These are phyloP conservation scores for Tilletia indica DNA, from an alignment of 1,284 basidiomycete species.

Conservation along the genomic window DNA sequence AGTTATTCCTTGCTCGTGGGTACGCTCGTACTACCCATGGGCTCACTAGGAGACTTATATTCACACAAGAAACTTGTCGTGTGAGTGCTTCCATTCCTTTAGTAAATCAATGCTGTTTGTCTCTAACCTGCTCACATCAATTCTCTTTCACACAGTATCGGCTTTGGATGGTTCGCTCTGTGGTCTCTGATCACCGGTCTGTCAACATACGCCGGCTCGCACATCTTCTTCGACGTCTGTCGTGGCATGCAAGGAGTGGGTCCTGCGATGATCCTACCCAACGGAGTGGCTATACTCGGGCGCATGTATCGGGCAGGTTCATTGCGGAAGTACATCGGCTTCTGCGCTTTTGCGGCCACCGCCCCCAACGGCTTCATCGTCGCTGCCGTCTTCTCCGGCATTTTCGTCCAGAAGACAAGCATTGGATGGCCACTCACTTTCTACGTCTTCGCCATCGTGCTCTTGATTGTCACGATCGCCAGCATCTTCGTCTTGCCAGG, in stretches of 20 bases:
- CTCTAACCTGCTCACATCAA: neutral
- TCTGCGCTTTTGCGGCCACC: conserved; percentile 37
- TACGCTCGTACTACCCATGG: conserved; percentile 43
- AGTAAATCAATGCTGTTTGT: neutral
- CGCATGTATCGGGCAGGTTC: conserved; percentile 32
- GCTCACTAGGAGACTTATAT: conserved; percentile 37
- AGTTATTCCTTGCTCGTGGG: conserved; percentile 41
- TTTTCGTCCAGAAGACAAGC: conserved; percentile 25
- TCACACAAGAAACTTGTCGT: conserved; percentile 37
- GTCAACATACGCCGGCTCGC: conserved; percentile 29
- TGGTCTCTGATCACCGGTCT: conserved; percentile 37
- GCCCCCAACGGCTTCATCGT: conserved; percentile 44
- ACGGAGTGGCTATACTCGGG: conserved; percentile 38
- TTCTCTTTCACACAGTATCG: conserved; percentile 20
- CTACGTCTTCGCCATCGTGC: conserved; percentile 35
- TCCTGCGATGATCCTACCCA: conserved; percentile 38
- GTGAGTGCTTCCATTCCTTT: neutral
- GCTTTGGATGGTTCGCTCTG: conserved; percentile 30
- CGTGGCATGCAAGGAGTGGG: conserved; percentile 42
- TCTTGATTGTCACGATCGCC: conserved; percentile 24
- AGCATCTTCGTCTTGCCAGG: conserved; percentile 30
- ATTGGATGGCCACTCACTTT: conserved; percentile 40
- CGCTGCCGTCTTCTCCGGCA: conserved; percentile 32
- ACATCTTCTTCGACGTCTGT: conserved; percentile 42
- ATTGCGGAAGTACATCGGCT: conserved; percentile 33